phyloP scores from a whole-genome alignment of 1,284 basidiomycete species.

The Ganoderma boninense region DNA sequence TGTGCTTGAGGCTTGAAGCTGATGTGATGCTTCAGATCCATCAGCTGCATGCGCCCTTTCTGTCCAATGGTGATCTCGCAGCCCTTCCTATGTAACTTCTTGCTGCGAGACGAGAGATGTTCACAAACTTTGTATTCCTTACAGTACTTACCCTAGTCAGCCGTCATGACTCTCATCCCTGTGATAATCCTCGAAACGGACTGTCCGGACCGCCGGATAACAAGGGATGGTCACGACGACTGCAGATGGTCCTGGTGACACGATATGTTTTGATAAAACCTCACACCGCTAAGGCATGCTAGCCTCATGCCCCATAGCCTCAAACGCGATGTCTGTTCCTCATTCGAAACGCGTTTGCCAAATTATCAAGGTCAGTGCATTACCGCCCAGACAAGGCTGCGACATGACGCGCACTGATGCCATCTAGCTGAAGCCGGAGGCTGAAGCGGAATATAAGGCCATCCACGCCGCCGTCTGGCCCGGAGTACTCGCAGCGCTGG shows the following conservation, averaged over 20 bases:
- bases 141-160: no score
- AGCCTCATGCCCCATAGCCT: background rate
- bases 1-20: background rate
- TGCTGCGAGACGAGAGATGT: background rate
- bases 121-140: background rate
- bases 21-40: background rate
- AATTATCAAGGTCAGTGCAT: conserved; percentile 64
- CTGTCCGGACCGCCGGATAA: conserved; percentile 22
- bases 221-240: conserved; percentile 22
- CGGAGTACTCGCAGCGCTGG: conserved; percentile 71
- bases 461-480: conserved; percentile 79
- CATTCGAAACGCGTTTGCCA: conserved; percentile 75
- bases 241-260: background rate
- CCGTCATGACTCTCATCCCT: background rate
- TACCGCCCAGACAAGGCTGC: background rate
- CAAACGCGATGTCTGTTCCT: conserved; percentile 42
- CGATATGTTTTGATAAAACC: background rate
- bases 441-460: conserved; percentile 71
- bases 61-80: background rate
- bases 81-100: background rate
- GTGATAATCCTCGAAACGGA: conserved; percentile 11
- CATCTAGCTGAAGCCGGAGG: conserved; percentile 66
- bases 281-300: background rate
- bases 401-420: background rate
- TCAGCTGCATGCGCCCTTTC: background rate